Evolutionary conservation across 371 early-diverging fungal species (phyloP).

Genomic region (Syncephalastrum sp.): DNA sequence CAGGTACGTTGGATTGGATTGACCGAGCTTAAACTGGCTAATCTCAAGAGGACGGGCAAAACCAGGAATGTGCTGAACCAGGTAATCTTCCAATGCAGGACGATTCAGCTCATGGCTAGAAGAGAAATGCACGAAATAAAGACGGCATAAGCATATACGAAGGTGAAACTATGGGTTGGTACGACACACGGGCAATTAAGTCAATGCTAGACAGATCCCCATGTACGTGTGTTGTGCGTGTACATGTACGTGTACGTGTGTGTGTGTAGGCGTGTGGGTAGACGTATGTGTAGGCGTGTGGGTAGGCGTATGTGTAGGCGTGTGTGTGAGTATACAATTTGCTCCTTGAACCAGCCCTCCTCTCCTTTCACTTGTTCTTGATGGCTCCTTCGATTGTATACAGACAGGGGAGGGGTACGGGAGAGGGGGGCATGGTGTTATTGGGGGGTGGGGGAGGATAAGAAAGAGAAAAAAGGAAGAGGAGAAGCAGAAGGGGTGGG

Average conservation of each 20-base stretch:
- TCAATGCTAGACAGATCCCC: background rate
- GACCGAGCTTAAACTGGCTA: constrained; percentile 85
- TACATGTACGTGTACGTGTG: background rate
- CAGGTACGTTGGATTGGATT: constrained; percentile 90
- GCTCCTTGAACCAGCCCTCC: too few relatives aligned
- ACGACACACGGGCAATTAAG: too few relatives aligned
- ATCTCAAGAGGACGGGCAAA: constrained; percentile 68
- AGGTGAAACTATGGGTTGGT: too few relatives aligned
- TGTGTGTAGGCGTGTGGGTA: background rate
- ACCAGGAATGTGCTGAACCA: constrained; percentile 46
- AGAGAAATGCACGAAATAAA: background rate
- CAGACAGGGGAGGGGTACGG: too few relatives aligned
- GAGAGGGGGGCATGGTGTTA: too few relatives aligned
- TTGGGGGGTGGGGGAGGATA: too few relatives aligned
- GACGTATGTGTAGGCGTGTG: background rate
- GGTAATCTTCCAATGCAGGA: constrained; percentile 54
- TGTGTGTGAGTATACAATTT: background rate
- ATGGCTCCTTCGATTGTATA: too few relatives aligned
- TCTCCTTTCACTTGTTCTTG: too few relatives aligned
- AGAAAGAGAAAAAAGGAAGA: background rate
- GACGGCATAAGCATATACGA: too few relatives aligned
- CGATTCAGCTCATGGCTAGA: constrained; percentile 66
- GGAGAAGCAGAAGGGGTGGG: constrained; percentile 4
- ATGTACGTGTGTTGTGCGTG: background rate
- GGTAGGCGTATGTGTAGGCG: background rate